Conservation (phyloP, 1,284 basidiomycete genomes). For the Stygiomarasmius scandens region DNA sequence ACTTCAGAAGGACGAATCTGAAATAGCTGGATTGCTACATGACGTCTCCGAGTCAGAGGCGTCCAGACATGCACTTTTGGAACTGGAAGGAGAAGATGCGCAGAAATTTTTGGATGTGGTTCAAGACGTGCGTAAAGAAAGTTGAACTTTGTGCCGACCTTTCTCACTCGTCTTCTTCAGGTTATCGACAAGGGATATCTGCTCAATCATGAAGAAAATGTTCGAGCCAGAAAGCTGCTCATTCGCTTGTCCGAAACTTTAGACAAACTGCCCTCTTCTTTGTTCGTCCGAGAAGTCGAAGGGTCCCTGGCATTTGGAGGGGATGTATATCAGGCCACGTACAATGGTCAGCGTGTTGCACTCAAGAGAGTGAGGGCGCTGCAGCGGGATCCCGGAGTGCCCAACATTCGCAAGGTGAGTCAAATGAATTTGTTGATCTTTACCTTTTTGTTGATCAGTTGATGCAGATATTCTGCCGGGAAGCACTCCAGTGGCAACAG, state of each 20-base stretch:
- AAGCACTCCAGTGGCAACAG: conserved; percentile 24
- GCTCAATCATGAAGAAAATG: neutral
- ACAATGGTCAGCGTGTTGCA: conserved; percentile 19
- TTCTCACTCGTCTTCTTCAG: too few species aligned
- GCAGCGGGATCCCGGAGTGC: conserved; percentile 6
- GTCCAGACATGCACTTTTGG: neutral
- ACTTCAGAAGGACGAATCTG: neutral
- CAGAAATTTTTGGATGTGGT: conserved; percentile 4
- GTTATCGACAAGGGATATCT: conserved; percentile 5
- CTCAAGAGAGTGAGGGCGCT: conserved; percentile 24
- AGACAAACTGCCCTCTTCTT: conserved; percentile 18
- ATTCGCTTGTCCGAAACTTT: conserved; percentile 17
- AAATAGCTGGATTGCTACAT: neutral
- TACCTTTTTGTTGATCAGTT: neutral
- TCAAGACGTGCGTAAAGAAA: conserved; percentile 7
- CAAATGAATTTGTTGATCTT: neutral
- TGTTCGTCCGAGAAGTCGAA: conserved; percentile 21
- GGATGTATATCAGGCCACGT: conserved; percentile 20
- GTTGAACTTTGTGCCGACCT: too few species aligned
- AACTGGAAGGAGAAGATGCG: conserved; percentile 4
- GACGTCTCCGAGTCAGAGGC: neutral
- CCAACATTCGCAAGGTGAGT: conserved; percentile 2
- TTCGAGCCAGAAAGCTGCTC: neutral
- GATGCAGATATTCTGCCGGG: conserved; percentile 18
- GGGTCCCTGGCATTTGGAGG: conserved; percentile 15